These are phyloP conservation scores for Jasminum sambac DNA, from an alignment of 257 asterid genomes.

Conservation along the genomic window DNA sequence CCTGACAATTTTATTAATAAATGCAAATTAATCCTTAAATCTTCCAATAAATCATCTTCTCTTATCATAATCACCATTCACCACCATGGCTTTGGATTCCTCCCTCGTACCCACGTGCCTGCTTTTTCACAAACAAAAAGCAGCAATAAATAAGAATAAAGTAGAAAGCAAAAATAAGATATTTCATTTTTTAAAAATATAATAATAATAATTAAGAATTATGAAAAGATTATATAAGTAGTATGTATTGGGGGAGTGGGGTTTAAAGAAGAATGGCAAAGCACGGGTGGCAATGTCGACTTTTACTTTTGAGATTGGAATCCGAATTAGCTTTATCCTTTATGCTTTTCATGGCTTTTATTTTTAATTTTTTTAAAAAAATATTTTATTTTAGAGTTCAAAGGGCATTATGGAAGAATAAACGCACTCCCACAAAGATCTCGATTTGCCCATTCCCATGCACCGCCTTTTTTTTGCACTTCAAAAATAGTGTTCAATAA, in stretches of 20 bases:
- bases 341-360: constrained; percentile 16
- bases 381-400: constrained; percentile 37
- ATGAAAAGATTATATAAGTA: background rate
- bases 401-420: constrained; percentile 29
- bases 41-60: no score
- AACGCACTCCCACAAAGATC: constrained; percentile 58
- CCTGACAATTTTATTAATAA: background rate
- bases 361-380: constrained; percentile 12
- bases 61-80: no score
- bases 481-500: no score
- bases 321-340: constrained; percentile 20
- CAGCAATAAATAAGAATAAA: no score
- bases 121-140: background rate
- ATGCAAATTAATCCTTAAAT: background rate
- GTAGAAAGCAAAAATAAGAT: background rate
- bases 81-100: background rate
- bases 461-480: background rate
- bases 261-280: background rate
- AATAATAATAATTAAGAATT: background rate
- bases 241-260: background rate
- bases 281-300: constrained; percentile 21
- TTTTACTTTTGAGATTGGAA: constrained; percentile 24
- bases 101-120: background rate
- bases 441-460: constrained; percentile 36
- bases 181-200: background rate